Base-by-base conservation (phyloP, 257 asterid species). In the Ophiorrhiza pumila region DNA sequence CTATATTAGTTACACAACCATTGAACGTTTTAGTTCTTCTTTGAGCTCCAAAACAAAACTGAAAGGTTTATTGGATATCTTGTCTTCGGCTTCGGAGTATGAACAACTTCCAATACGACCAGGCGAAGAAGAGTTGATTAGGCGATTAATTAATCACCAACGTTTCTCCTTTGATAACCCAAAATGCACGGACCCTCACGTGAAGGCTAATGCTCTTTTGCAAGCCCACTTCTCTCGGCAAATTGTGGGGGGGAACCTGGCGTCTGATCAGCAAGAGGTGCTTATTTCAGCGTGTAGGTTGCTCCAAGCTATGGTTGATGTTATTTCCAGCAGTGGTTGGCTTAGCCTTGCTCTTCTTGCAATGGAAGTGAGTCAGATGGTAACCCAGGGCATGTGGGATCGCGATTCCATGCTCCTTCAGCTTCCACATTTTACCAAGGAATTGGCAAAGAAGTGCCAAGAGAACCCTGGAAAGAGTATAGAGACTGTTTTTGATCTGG, bases 321-420 rank as follows among this genome's bases (percentile, higher is more conserved):
- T 82, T 25, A 82, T 82, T 13, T 82, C 84, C 58, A 79, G 86
- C 71, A 82, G 69, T 12, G 86, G 86, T 2, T 82, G 86, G 84
- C 82, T 79, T 32, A 82, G 69, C 60, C 81, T 79, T 65, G 84
- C 82, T 23, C 77, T 82, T 49, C 74, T 82, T 27, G 67, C 84
- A 3, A 82, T 82, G 86, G 84, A 82, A 56, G 79, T 77, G 78
- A 79, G 84, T 75, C 84, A 82, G 56, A 82, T 82, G 84, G 82
- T 82, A 5, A 82, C 86, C n/a, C 86, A 79, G 47, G 86, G 78
- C 27, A 79, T 82, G 84, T 82, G 84, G 86, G 86, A 77, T 58
- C 79, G 80, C 4, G 86, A 82, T 57, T 79, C 81, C 0, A 79
- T 79, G 81, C 83, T 82, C 12, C 77, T 79, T 32, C 86, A 82